A percentile compares a stretch with the other conserved stretches of the same genome.
These are phyloP conservation scores for Claviceps capensis DNA, from an alignment of 2,329 filamentous ascomycete species.

Conservation along the genomic window DNA sequence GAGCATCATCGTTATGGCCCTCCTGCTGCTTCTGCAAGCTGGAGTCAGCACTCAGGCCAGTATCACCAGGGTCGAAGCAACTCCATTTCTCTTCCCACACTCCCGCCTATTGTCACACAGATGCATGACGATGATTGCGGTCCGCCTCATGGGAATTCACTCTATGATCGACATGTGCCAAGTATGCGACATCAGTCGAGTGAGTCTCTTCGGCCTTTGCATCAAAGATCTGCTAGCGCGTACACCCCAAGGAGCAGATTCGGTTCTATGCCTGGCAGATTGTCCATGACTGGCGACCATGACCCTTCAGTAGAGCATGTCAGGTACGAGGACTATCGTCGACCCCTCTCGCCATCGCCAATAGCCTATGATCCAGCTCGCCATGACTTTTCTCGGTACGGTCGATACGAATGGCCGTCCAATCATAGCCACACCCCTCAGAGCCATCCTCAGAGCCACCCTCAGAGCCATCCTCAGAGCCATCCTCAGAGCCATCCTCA, in stretches of 20 bases:
- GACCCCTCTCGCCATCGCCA: not conserved
- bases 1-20: not conserved
- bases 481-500: no score
- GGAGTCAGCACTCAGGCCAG: not conserved
- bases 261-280: constrained; percentile 5
- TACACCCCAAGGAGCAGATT: constrained; percentile 8
- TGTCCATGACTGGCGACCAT: constrained; percentile 10
- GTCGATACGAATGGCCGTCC: constrained; percentile 1
- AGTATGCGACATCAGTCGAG: not conserved
- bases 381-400: constrained; percentile 1
- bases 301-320: not conserved
- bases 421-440: constrained; percentile 1
- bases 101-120: constrained; percentile 14
- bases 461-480: no score
- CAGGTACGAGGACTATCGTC: constrained; percentile 1
- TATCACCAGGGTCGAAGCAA: constrained; percentile 2
- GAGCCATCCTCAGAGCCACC: no score
- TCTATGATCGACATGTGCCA: not conserved
- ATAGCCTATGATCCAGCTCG: constrained; percentile 3
- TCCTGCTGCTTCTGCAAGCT: not conserved
- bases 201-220: constrained; percentile 8
- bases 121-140: constrained; percentile 2
- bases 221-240: constrained; percentile 13
- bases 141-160: not conserved
- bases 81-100: constrained; percentile 5